Evolutionary conservation across 441 rosid genomes (phyloP), one percentile per base, ranked within the genome.

Genomic region (Pelargonium cotyledonis): DNA sequence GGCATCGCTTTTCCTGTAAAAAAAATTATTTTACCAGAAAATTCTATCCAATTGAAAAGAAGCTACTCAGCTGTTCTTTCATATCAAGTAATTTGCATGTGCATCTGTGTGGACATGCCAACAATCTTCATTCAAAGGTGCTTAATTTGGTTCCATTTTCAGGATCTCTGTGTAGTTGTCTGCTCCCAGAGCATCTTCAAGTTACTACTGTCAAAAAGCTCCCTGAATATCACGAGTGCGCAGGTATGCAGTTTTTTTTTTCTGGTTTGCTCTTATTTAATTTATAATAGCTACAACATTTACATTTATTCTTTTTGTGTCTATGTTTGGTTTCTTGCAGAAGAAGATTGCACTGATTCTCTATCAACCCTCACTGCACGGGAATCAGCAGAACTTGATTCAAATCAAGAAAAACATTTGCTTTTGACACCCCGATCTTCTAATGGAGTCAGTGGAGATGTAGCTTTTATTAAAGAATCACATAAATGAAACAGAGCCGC

Each of bases 141-240:
- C 40, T 35, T 23, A 23, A 23, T 3, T n/a, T 75, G 57, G 60
- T 72, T 40, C 43, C 58, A 74, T 46, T 55, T 69, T 65, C 82
- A 89, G 90, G 93, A 77, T 70, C 90, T 67, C 38, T 88, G 35
- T 89, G 93, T 57, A 84, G 91, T 68, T 89, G 96, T 71, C 78
- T 89, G 69, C 91, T 89, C 74, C 96, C 96, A 43, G 96, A 89
- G 79, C 88, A 89, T 80, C 86, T 88, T 75, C 93, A 89, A 84
- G 88, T 82, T 46, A 86, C 91, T 14, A 73, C 87, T 19, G 88
- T 89, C 47, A 89, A 88, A 67, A 87, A 83, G 80, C 71, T 86
- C 62, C 88, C 88, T 0, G 90, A 88, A 63, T 84, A 85, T 76
- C 85, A 81, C 1, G 89, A 85, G 58, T 72, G 69, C 75, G 26